A percentile compares a stretch with the other conserved stretches of the same genome.
These are phyloP conservation scores for Pseudocercospora macadamiae DNA, from an alignment of 2,329 filamentous ascomycete genomes.

Conservation along the genomic window DNA sequence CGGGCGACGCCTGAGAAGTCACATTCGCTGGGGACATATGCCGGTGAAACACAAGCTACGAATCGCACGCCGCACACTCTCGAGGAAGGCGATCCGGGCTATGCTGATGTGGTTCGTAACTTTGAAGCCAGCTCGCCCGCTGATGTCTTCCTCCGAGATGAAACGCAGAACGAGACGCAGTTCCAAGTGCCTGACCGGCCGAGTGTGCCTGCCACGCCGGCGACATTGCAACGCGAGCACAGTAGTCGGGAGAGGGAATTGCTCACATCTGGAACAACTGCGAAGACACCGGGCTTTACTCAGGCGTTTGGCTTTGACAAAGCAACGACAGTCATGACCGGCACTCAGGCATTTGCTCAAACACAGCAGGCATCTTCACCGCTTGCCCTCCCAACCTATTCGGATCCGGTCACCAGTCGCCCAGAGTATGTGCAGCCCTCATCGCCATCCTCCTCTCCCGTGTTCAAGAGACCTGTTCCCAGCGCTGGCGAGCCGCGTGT, in stretches of 20 bases:
- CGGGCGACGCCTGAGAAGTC: constrained; percentile 11
- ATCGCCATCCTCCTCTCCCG: constrained; percentile 14
- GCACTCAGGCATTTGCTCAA: constrained; percentile 51
- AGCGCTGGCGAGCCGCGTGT: constrained; percentile 42
- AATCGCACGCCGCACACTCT: constrained; percentile 7
- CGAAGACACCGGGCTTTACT: constrained; percentile 47
- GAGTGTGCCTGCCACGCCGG: constrained; percentile 45
- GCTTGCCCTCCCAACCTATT: constrained; percentile 39
- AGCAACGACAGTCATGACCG: constrained; percentile 40
- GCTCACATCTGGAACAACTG: constrained; percentile 46
- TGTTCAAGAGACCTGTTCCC: constrained; percentile 37
- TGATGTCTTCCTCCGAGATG: constrained; percentile 15
- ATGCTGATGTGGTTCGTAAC: constrained; percentile 21
- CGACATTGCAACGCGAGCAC: constrained; percentile 12
- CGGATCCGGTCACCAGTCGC: constrained; percentile 49
- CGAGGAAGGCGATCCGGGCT: constrained; percentile 4
- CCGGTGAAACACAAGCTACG: constrained; percentile 22
- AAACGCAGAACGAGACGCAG: constrained; percentile 31
- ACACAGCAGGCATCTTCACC: constrained; percentile 52
- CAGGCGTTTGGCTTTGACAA: constrained; percentile 42
- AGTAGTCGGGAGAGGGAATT: constrained; percentile 43
- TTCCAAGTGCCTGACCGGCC: constrained; percentile 32
- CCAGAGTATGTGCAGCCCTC: constrained; percentile 30
- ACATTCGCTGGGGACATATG: constrained; percentile 24
- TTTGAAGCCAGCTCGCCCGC: constrained; percentile 20